A percentile compares a stretch with the other conserved stretches of the same genome.
phyloP scores from a whole-genome alignment of 139 green algal genomes.

The Choricystis sp. region DNA sequence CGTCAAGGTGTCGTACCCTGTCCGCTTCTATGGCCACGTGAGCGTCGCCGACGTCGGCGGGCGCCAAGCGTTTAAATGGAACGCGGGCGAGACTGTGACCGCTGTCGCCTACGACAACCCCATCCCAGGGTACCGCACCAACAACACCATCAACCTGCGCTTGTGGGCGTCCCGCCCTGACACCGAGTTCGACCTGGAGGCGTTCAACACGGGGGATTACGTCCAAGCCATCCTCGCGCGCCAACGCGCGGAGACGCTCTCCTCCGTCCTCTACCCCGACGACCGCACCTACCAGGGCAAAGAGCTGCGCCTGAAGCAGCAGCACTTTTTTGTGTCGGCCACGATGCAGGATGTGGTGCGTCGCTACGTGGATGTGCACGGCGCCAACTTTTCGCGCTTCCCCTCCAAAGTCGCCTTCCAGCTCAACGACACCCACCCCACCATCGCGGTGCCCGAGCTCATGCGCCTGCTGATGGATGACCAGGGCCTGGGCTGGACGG shows the following conservation, averaged over 20 bases:
- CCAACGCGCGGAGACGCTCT: slow-evolving; percentile 93
- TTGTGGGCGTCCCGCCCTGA: slow-evolving; percentile 89
- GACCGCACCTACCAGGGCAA: slow-evolving; percentile 94
- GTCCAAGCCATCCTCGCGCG: slow-evolving; percentile 82
- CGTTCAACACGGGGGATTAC: slow-evolving; percentile 93
- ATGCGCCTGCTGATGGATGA: slow-evolving; percentile 97
- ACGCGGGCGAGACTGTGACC: slow-evolving; percentile 78
- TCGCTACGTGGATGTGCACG: slow-evolving; percentile 58
- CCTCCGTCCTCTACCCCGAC: slow-evolving; percentile 91
- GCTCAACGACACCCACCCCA: slow-evolving; percentile 97
- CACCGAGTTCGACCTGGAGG: slow-evolving; percentile 91
- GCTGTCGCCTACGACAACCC: slow-evolving; percentile 96
- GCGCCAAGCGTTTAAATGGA: slow-evolving; percentile 79
- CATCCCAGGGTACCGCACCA: slow-evolving; percentile 91
- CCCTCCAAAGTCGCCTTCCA: slow-evolving; percentile 84
- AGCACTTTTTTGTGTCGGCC: slow-evolving; percentile 96
- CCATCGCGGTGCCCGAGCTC: slow-evolving; percentile 85
- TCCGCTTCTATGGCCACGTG: slow-evolving; percentile 88
- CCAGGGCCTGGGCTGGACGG: slow-evolving; percentile 80
- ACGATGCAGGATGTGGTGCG: slow-evolving; percentile 86
- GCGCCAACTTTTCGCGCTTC: slow-evolving; percentile 44
- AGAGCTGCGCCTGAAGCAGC: slow-evolving; percentile 96
- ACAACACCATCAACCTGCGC: slow-evolving; percentile 96
- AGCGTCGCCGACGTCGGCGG: slow-evolving; percentile 52
- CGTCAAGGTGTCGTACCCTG: slow-evolving; percentile 58